Evolutionary conservation across 2,329 filamentous ascomycete genomes (phyloP).

Genomic region (Paramyrothecium roridum): DNA sequence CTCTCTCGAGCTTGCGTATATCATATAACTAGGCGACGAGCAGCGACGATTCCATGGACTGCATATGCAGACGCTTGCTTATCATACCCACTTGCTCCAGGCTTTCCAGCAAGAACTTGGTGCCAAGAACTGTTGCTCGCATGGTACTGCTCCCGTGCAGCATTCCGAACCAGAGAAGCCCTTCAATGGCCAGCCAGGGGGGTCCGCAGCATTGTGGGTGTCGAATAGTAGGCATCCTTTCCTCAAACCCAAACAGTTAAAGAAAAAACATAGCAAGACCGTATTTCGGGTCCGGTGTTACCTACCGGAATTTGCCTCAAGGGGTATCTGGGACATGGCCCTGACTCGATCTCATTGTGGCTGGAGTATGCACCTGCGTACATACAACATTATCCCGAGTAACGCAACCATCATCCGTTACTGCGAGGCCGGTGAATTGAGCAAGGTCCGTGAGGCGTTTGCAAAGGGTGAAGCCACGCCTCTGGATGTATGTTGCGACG

Average conservation of each 20-base stretch:
- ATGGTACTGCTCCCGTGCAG: not conserved
- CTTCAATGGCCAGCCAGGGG: not conserved
- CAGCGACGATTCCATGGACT: not conserved
- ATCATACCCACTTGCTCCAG: not conserved
- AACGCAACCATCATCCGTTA: not conserved
- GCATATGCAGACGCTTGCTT: not conserved
- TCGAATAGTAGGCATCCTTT: too few species aligned
- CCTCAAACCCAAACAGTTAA: too few species aligned
- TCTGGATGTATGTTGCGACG: not conserved
- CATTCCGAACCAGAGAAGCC: too few species aligned
- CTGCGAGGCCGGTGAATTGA: not conserved
- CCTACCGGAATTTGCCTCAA: too few species aligned
- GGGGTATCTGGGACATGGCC: too few species aligned
- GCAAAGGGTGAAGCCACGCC: not conserved
- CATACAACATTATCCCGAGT: not conserved
- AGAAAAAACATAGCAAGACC: too few species aligned
- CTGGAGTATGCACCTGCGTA: too few species aligned
- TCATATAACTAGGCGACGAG: not conserved
- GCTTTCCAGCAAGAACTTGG: not conserved
- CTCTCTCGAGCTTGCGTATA: not conserved
- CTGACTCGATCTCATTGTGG: too few species aligned
- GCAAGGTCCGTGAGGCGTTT: not conserved
- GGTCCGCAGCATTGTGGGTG: too few species aligned
- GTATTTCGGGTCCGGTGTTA: too few species aligned
- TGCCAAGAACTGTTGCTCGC: not conserved